Evolutionary conservation across 306 rosid species (phyloP).

Genomic region (Ormosia emarginata): DNA sequence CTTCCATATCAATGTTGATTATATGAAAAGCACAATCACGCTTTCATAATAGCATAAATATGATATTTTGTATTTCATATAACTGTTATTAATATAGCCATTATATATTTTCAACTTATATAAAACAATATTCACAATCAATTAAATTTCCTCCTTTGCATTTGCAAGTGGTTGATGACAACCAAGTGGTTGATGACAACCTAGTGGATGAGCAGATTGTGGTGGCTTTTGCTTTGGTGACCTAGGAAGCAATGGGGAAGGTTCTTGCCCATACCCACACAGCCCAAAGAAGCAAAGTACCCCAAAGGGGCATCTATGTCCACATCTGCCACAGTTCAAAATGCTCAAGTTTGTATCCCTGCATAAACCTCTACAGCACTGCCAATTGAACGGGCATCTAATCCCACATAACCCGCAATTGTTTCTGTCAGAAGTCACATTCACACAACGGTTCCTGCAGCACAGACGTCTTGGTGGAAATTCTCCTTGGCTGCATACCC

Average conservation of each 20-base stretch:
- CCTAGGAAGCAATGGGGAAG: background rate
- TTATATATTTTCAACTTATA: background rate
- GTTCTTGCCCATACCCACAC: conserved; percentile 52
- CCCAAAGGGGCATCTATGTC: conserved; percentile 46
- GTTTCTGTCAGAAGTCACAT: conserved; percentile 37
- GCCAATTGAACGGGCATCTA: conserved; percentile 43
- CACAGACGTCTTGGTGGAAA: conserved; percentile 28
- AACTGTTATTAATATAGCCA: background rate
- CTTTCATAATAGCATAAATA: background rate
- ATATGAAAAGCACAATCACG: too few relatives aligned
- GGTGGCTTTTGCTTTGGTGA: background rate
- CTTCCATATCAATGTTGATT: background rate
- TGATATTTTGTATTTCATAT: background rate
- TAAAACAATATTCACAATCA: background rate
- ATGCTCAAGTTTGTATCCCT: conserved; percentile 28
- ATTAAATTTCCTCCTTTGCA: background rate
- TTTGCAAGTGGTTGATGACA: background rate
- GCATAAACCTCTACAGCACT: conserved; percentile 64
- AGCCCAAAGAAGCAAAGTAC: conserved; percentile 51
- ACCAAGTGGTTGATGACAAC: background rate
- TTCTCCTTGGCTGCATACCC: conserved; percentile 37
- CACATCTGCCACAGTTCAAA: conserved; percentile 72
- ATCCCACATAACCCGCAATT: conserved; percentile 58
- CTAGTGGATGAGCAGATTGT: background rate
- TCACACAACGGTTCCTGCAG: conserved; percentile 56